These are phyloP conservation scores for Kwoniella shandongensis DNA, from an alignment of 768 basidiomycete species.

Conservation along the genomic window DNA sequence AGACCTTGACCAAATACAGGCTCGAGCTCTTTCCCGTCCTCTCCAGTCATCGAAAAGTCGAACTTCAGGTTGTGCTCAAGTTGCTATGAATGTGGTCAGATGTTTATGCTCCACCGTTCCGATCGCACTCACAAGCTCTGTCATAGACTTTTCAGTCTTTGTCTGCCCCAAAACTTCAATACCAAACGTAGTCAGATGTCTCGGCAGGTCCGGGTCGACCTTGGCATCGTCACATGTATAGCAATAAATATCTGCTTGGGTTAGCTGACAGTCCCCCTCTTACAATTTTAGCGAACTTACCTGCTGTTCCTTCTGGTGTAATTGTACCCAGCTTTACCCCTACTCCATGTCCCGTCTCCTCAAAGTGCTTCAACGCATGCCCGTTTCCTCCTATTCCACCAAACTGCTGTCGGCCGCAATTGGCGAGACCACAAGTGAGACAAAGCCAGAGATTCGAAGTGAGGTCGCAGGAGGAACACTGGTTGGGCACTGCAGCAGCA, in stretches of 20 bases:
- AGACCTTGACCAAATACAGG: slow-evolving; percentile 85
- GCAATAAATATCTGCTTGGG: slow-evolving; percentile 77
- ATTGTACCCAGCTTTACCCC: slow-evolving; percentile 95
- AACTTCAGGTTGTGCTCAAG: slow-evolving; percentile 94
- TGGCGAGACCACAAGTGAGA: slow-evolving; percentile 81
- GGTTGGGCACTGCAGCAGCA: slow-evolving; percentile 66
- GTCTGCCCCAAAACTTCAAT: slow-evolving; percentile 77
- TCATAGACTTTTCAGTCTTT: slow-evolving; percentile 96
- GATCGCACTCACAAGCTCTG: slow-evolving; percentile 69
- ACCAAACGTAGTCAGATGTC: slow-evolving; percentile 77
- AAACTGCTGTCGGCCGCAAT: slow-evolving; percentile 82
- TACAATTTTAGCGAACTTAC: slow-evolving; percentile 56
- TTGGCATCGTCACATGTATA: slow-evolving; percentile 84
- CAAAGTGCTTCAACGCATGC: slow-evolving; percentile 78
- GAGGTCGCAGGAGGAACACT: slow-evolving; percentile 78
- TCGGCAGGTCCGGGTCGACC: slow-evolving; percentile 69
- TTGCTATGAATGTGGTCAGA: slow-evolving; percentile 61
- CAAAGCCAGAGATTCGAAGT: slow-evolving; percentile 95
- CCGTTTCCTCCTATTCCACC: slow-evolving; percentile 83
- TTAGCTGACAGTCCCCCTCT: slow-evolving; percentile 14
- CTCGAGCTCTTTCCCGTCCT: slow-evolving; percentile 81
- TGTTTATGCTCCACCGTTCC: slow-evolving; percentile 1
- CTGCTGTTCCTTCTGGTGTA: slow-evolving; percentile 87
- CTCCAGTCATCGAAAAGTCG: slow-evolving; percentile 85
- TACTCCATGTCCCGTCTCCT: slow-evolving; percentile 70